Base-by-base conservation (phyloP, 257 asterid species). In the Solanum peruvianum region DNA sequence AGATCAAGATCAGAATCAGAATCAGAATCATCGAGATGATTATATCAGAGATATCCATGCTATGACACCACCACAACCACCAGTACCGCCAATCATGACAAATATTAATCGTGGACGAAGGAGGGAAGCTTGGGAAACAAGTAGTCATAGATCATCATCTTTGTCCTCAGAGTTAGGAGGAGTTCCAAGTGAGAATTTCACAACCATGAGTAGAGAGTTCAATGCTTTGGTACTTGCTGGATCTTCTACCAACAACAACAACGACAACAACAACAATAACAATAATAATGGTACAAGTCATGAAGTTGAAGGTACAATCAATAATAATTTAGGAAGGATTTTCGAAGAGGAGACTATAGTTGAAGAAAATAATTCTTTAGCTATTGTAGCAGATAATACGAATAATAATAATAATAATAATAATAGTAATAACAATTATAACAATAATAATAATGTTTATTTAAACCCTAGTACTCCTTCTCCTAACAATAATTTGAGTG, bases 221-320 rank as follows among this genome's bases (percentile, higher is more conserved):
- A 96, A 89, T 64, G 98, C 97, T 21, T 49, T 96, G n/a, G 97
- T 94, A 29, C 73, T 93, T 4, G 98, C 98, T 1, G 98, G 98
- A 62, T 90, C 97, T 12, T 88, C 93, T 16, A 45, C 9, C 6
- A 60, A 3, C 35, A 89, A 85, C 14, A 89, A 89, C 37, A 87
- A 90, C 47, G 41, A 85, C 56, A n/a, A 86, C 20, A 89, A 89
- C 27, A 89, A 35, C 37, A 5, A 35, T 7, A 35, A 5, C 39
- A 37, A 89, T 31, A 58, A 80, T 35, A 35, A 92, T 56, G 21
- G 91, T 60, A 92, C 42, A 45, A 80, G 42, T 80, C 42, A 94
- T 85, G 82, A 29, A 85, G 84, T 80, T 21, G 89, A 64, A 3
- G 86, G 67, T 60, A 86, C 66, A 23, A 85, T 86, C 83, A 41